Conservation (phyloP, 192 early-diverging fungal species). For the Backusella luteola region DNA sequence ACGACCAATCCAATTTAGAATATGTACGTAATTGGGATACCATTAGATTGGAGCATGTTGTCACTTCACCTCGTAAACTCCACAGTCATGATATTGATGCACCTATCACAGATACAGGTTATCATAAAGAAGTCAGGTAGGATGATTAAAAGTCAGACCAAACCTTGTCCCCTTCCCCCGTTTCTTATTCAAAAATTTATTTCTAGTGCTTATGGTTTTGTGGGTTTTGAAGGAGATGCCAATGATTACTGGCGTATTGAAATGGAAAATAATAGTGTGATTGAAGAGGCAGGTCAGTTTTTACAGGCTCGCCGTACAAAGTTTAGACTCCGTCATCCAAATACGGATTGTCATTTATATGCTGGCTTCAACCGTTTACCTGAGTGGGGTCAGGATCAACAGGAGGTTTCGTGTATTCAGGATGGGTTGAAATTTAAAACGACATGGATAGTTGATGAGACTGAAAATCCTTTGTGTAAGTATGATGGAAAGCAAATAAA, state of each 20-base stretch:
- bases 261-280: slow-evolving; percentile 58
- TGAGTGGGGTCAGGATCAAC: slow-evolving; percentile 90
- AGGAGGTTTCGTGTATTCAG: slow-evolving; percentile 93
- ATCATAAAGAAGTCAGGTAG: slow-evolving; percentile 71
- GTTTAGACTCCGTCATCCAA: slow-evolving; percentile 74
- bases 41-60: slow-evolving; percentile 71
- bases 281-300: slow-evolving; percentile 45
- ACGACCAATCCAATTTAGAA: slow-evolving; percentile 36
- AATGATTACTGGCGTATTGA: slow-evolving; percentile 93
- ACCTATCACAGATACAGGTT: slow-evolving; percentile 67
- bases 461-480: slow-evolving; percentile 43
- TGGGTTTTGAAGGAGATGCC: slow-evolving; percentile 76
- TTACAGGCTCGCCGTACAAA: slow-evolving; percentile 63
- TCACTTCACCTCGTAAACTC: slow-evolving; percentile 58
- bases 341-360: slow-evolving; percentile 79
- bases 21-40: slow-evolving; percentile 68
- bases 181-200: neutral
- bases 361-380: slow-evolving; percentile 81
- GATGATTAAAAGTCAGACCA: neutral
- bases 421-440: slow-evolving; percentile 65
- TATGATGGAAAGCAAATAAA: neutral
- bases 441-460: slow-evolving; percentile 80
- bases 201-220: slow-evolving; percentile 63
- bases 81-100: slow-evolving; percentile 72
- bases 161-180: neutral